Conservation (phyloP, 257 asterid species). For the Lycium barbarum region DNA sequence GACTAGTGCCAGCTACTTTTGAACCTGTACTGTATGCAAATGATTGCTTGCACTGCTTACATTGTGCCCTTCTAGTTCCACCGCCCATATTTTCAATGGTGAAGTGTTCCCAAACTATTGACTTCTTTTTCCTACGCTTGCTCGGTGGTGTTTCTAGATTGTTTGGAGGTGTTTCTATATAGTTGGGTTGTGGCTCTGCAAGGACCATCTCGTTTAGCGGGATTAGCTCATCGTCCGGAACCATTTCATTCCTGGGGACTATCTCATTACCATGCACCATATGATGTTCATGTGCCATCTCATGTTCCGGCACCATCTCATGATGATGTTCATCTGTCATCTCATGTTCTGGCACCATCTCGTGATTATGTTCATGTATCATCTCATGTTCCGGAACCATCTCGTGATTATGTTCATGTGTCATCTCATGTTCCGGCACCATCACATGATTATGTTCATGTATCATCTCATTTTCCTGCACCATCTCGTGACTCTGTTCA, state of each 20-base stretch:
- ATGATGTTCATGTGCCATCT: background rate
- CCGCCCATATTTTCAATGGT: conserved; percentile 77
- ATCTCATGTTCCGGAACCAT: background rate
- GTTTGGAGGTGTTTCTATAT: conserved; percentile 43
- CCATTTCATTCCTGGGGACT: conserved; percentile 29
- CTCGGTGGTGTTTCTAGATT: conserved; percentile 38
- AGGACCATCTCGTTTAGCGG: conserved; percentile 58
- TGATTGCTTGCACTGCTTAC: conserved; percentile 97
- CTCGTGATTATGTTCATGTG: background rate
- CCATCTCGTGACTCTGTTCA: background rate
- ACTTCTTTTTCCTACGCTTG: conserved; percentile 89
- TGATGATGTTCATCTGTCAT: background rate
- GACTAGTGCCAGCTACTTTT: conserved; percentile 98
- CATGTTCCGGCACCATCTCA: background rate
- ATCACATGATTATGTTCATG: background rate
- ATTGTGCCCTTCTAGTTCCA: conserved; percentile 87
- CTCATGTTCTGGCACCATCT: background rate
- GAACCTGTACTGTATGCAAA: conserved; percentile 96
- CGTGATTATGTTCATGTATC: background rate
- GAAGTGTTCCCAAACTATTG: conserved; percentile 98
- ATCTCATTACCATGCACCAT: background rate
- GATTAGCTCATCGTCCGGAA: conserved; percentile 14
- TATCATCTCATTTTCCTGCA: background rate
- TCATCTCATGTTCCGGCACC: background rate
- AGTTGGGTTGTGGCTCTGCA: conserved; percentile 55